phyloP scores from a whole-genome alignment of 345 rosid genomes.

The Gossypium anomalum region DNA sequence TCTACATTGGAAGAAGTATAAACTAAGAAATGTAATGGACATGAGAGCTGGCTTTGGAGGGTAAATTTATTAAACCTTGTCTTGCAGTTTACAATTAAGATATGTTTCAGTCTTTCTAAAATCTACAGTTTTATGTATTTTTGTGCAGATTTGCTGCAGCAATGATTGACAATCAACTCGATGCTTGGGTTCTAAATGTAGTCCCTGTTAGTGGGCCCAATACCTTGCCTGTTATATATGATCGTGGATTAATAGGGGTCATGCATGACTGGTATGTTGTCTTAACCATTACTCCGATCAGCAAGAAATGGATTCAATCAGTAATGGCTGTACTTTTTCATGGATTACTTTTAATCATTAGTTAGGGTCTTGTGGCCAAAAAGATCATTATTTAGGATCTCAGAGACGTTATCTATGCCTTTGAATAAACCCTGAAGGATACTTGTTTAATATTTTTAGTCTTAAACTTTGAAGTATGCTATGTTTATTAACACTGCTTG shows the following conservation, averaged over 20 bases:
- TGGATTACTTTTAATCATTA: background rate
- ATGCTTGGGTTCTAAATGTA: constrained; percentile 89
- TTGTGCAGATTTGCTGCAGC: constrained; percentile 87
- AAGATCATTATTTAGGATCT: background rate
- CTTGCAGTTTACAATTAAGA: background rate
- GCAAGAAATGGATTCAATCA: background rate
- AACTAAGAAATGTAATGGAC: constrained; percentile 93
- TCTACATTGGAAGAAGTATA: constrained; percentile 76
- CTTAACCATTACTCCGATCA: background rate
- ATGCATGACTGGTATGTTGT: constrained; percentile 88
- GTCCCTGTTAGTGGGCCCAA: constrained; percentile 88
- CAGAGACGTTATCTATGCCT: background rate
- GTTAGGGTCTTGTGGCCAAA: background rate
- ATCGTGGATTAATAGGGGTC: constrained; percentile 91
- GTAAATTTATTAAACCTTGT: constrained; percentile 36
- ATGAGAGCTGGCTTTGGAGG: constrained; percentile 98
- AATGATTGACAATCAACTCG: constrained; percentile 54
- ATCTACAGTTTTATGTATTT: constrained; percentile 19
- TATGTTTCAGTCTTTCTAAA: background rate
- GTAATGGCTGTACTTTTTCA: background rate
- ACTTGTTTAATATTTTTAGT: no score
- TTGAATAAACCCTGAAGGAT: background rate
- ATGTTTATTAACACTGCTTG: constrained; percentile 4
- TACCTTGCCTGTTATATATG: constrained; percentile 92
- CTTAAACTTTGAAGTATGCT: background rate